phyloP scores from a whole-genome alignment of 176 grass and related monocot species.

The Elymus sibiricus region DNA sequence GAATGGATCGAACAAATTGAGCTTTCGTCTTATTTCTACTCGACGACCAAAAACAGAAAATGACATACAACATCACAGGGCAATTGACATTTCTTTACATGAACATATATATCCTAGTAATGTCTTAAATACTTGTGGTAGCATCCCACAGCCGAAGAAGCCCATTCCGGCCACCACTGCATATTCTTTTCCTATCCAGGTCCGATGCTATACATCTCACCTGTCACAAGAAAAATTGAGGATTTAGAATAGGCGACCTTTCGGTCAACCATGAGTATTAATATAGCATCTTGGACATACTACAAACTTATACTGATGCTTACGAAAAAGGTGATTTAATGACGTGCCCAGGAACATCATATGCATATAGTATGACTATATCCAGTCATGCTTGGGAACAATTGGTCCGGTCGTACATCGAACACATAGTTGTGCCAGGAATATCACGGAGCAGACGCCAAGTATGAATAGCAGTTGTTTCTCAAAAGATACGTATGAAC shows the following conservation, averaged over 20 bases:
- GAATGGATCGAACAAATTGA: constrained; percentile 29
- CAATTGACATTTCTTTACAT: constrained; percentile 44
- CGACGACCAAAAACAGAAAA: background rate
- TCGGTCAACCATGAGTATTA: background rate
- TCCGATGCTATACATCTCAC: constrained; percentile 90
- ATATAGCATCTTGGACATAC: no score
- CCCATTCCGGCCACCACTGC: constrained; percentile 91
- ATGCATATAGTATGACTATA: background rate
- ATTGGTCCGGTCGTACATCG: background rate
- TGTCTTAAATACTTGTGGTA: constrained; percentile 86
- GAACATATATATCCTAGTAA: constrained; percentile 20
- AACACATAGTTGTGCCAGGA: background rate
- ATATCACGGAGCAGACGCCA: background rate
- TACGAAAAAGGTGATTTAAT: constrained; percentile 5
- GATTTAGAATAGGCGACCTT: constrained; percentile 6
- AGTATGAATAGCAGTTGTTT: background rate
- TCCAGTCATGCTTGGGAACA: constrained; percentile 1
- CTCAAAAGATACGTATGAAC: background rate
- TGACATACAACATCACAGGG: constrained; percentile 28
- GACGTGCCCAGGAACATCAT: constrained; percentile 1
- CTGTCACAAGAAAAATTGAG: constrained; percentile 31
- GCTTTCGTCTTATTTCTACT: constrained; percentile 32
- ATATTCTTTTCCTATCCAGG: constrained; percentile 95
- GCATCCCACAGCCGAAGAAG: constrained; percentile 95
- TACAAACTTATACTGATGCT: background rate